These are phyloP conservation scores for Paragyromitra xinjiangensis DNA, from an alignment of 495 filamentous ascomycete species.

Conservation along the genomic window DNA sequence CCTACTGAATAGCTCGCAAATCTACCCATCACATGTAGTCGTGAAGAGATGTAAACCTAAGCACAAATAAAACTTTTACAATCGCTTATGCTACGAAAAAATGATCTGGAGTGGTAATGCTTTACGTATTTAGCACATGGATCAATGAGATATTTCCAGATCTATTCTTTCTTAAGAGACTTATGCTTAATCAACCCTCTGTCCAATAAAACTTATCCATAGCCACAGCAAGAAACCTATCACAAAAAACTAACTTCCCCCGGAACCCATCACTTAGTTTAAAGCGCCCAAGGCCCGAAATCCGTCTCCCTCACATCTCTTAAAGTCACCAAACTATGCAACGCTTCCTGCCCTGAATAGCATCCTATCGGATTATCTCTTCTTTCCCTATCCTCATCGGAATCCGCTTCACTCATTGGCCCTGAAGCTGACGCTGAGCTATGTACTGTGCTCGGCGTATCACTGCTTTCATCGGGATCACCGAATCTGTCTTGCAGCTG, in stretches of 20 bases:
- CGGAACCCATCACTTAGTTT: background rate
- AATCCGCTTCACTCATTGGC: conserved; percentile 11
- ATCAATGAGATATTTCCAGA: background rate
- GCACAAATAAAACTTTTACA: no score
- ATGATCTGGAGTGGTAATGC: background rate
- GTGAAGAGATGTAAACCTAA: no score
- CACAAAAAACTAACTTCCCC: background rate
- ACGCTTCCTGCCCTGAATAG: conserved; percentile 11
- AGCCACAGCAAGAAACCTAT: background rate
- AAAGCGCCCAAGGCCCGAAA: conserved; percentile 56
- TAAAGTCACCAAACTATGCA: conserved; percentile 48
- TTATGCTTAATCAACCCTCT: background rate
- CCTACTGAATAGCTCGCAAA: no score
- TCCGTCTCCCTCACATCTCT: conserved; percentile 56
- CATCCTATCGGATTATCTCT: background rate
- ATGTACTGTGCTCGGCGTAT: conserved; percentile 32
- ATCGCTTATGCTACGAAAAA: background rate
- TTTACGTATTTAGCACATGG: background rate
- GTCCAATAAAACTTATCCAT: background rate
- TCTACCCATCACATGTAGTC: no score
- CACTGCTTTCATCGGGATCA: conserved; percentile 15
- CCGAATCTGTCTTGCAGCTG: conserved; percentile 8
- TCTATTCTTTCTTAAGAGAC: background rate
- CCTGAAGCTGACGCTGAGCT: conserved; percentile 11
- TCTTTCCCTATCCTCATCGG: background rate